phyloP scores from a whole-genome alignment of 345 rosid genomes.

The Euphorbia tirucalli region DNA sequence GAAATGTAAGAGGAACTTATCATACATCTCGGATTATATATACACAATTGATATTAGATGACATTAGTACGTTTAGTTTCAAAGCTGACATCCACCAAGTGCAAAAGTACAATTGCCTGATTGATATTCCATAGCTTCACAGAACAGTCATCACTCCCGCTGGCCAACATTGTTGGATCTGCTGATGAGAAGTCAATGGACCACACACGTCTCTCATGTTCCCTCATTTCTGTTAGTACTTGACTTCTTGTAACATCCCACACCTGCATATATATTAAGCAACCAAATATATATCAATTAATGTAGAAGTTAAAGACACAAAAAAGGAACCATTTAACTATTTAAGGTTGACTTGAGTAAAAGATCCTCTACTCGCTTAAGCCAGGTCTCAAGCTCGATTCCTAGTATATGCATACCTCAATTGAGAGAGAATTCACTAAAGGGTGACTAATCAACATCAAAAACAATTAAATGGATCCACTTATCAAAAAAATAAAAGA shows the following conservation, averaged over 20 bases:
- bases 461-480: background rate
- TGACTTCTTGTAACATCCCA: slow-evolving; percentile 97
- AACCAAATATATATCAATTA: slow-evolving; percentile 10
- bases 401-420: too few relatives aligned
- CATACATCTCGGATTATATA: slow-evolving; percentile 34
- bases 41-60: slow-evolving; percentile 37
- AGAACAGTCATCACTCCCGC: slow-evolving; percentile 93
- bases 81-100: slow-evolving; percentile 87
- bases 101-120: slow-evolving; percentile 94
- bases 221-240: slow-evolving; percentile 71
- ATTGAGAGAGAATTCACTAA: too few relatives aligned
- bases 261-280: slow-evolving; percentile 43
- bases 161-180: slow-evolving; percentile 90
- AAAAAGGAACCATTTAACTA: too few relatives aligned
- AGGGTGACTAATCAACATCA: too few relatives aligned
- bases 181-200: slow-evolving; percentile 84
- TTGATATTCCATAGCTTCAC: slow-evolving; percentile 99
- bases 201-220: slow-evolving; percentile 95
- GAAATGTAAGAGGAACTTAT: slow-evolving; percentile 44
- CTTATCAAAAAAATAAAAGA: background rate
- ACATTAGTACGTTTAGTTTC: slow-evolving; percentile 60
- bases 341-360: too few relatives aligned
- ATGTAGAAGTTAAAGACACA: background rate
- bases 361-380: too few relatives aligned
- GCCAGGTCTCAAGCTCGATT: too few relatives aligned